Conservation (phyloP, 139 green algal genomes). For the Micractinium conductrix region DNA sequence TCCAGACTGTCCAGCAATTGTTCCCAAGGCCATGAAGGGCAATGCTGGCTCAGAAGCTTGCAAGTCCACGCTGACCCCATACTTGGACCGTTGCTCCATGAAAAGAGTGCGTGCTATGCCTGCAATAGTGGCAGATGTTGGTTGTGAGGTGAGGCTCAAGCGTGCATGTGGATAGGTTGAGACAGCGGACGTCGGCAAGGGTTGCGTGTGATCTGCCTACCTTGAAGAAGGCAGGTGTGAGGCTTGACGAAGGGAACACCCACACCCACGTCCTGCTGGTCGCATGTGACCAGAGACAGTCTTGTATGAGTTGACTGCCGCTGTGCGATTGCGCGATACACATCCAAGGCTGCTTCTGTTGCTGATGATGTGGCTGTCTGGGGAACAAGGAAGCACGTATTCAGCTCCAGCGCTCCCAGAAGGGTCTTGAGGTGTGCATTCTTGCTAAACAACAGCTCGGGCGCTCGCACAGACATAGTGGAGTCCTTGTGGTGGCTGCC, state of each 20-base stretch:
- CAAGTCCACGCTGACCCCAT: background rate
- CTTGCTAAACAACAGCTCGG: background rate
- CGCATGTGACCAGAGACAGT: background rate
- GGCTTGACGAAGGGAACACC: background rate
- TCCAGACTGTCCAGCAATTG: background rate
- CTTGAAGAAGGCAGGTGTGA: background rate
- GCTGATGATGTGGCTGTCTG: background rate
- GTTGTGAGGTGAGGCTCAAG: too few species aligned
- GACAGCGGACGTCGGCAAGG: background rate
- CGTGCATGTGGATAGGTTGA: background rate
- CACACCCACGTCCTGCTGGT: background rate
- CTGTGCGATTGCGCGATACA: background rate
- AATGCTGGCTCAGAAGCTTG: background rate
- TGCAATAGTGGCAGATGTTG: background rate
- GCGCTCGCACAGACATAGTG: background rate
- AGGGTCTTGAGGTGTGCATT: background rate
- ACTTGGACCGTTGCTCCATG: background rate
- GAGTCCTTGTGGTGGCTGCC: background rate
- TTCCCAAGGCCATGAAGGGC: background rate
- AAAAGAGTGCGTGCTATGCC: slow-evolving; percentile 10
- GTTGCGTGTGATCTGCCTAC: background rate
- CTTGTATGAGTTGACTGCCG: background rate
- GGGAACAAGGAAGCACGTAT: background rate
- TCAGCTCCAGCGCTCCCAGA: background rate
- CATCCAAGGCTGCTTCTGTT: background rate